Conservation (phyloP, 2,329 filamentous ascomycete species). For the Fusarium torulosum region DNA sequence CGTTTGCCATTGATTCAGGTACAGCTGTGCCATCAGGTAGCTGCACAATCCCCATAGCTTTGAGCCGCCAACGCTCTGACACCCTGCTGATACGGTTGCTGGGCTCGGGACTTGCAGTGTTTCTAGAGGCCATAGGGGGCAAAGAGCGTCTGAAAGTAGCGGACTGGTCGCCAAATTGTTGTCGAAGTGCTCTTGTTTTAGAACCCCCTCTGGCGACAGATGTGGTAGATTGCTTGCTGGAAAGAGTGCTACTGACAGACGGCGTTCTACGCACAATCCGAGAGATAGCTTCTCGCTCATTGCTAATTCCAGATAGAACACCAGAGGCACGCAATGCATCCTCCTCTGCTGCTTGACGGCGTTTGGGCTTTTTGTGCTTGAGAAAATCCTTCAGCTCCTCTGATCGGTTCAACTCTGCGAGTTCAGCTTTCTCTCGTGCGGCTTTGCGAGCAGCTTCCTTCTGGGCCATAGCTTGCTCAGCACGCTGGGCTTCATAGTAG, state of each 20-base stretch:
- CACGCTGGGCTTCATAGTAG: conserved; percentile 58
- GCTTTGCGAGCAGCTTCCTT: conserved; percentile 51
- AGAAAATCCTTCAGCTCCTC: conserved; percentile 54
- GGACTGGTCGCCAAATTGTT: conserved; percentile 49
- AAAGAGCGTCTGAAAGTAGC: conserved; percentile 56
- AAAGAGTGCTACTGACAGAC: conserved; percentile 40
- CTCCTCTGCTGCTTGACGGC: conserved; percentile 52
- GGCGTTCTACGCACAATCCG: conserved; percentile 53
- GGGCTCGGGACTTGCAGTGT: conserved; percentile 45
- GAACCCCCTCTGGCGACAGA: conserved; percentile 46
- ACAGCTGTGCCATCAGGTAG: conserved; percentile 67
- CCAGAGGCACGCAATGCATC: conserved; percentile 58
- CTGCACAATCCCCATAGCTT: conserved; percentile 65
- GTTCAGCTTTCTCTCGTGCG: conserved; percentile 45
- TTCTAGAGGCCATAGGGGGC: conserved; percentile 52
- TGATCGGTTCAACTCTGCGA: conserved; percentile 50
- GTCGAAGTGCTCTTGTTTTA: conserved; percentile 56
- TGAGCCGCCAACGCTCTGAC: conserved; percentile 61
- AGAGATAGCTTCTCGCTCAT: conserved; percentile 54
- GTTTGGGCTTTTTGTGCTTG: conserved; percentile 49
- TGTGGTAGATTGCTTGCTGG: conserved; percentile 38
- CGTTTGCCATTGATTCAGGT: conserved; percentile 63
- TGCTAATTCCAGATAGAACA: conserved; percentile 56
- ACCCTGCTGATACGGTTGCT: conserved; percentile 53
- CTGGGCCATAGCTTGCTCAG: conserved; percentile 50